Evolutionary conservation across 2,329 filamentous ascomycete genomes (phyloP).

Genomic region (Arthroderma uncinatum): DNA sequence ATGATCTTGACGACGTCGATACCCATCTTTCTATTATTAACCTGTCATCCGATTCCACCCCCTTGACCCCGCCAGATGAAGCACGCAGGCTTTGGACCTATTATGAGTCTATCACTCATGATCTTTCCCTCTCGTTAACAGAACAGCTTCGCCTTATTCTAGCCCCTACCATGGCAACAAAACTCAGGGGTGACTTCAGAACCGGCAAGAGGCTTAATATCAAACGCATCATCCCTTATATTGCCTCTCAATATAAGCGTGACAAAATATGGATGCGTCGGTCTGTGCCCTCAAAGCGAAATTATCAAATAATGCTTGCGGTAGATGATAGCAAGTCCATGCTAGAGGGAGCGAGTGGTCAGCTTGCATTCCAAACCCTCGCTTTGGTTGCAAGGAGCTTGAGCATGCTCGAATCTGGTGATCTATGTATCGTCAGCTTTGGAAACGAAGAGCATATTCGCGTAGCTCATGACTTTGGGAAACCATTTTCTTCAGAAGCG

Average conservation of each 20-base stretch:
- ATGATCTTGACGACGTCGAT: conserved; percentile 39
- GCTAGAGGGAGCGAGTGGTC: conserved; percentile 66
- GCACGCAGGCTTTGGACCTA: conserved; percentile 70
- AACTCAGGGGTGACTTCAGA: conserved; percentile 90
- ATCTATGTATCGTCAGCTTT: conserved; percentile 85
- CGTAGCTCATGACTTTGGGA: conserved; percentile 75
- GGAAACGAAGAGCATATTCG: conserved; percentile 61
- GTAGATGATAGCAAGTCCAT: conserved; percentile 94
- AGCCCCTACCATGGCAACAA: conserved; percentile 85
- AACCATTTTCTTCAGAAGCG: conserved; percentile 67
- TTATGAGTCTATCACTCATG: conserved; percentile 74
- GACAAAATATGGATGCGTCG: conserved; percentile 99
- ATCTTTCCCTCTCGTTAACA: conserved; percentile 76
- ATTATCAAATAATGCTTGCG: conserved; percentile 93
- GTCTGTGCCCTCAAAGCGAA: conserved; percentile 78
- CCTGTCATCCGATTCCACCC: conserved; percentile 43
- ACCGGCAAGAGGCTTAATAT: conserved; percentile 98
- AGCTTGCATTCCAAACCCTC: conserved; percentile 83
- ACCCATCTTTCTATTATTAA: conserved; percentile 60
- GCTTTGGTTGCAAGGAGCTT: conserved; percentile 81
- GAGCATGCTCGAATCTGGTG: conserved; percentile 85
- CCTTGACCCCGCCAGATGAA: conserved; percentile 40
- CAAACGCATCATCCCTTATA: conserved; percentile 98
- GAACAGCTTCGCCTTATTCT: conserved; percentile 94
- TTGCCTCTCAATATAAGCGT: conserved; percentile 93